Evolutionary conservation across 371 early-diverging fungal species (phyloP).

Genomic region (Circinella minor): DNA sequence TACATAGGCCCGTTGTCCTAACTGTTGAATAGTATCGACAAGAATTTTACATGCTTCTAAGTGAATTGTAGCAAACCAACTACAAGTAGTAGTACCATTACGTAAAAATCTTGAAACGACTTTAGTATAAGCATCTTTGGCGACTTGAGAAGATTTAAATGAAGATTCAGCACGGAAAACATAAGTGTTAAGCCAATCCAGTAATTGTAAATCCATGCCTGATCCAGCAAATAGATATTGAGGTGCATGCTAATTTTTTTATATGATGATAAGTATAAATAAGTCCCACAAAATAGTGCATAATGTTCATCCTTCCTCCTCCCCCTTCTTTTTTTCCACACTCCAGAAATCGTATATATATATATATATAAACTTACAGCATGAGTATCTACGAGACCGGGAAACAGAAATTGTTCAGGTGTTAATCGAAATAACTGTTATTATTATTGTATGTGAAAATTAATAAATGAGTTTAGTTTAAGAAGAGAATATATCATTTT

Average conservation of each 20-base stretch:
- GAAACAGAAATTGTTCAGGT: conserved; percentile 76
- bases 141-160: conserved; percentile 68
- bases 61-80: conserved; percentile 93
- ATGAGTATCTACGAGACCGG: conserved; percentile 92
- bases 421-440: conserved; percentile 48
- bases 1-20: conserved; percentile 90
- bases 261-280: background rate
- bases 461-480: background rate
- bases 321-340: too few species aligned
- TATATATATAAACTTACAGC: conserved; percentile 46
- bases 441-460: background rate
- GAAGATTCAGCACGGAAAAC: conserved; percentile 85
- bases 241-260: conserved; percentile 78
- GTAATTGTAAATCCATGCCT: conserved; percentile 88
- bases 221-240: conserved; percentile 89
- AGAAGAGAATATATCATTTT: too few species aligned
- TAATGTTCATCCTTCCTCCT: too few species aligned
- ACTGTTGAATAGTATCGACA: conserved; percentile 65
- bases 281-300: too few species aligned
- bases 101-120: conserved; percentile 72
- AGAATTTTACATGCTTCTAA: conserved; percentile 71
- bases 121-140: conserved; percentile 63
- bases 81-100: conserved; percentile 86
- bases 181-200: conserved; percentile 86
- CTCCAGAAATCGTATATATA: too few species aligned